A percentile compares a stretch with the other conserved stretches of the same genome.
Conservation (phyloP, 768 basidiomycete genomes). For the button mushroom (Agaricus bisporus) region DNA sequence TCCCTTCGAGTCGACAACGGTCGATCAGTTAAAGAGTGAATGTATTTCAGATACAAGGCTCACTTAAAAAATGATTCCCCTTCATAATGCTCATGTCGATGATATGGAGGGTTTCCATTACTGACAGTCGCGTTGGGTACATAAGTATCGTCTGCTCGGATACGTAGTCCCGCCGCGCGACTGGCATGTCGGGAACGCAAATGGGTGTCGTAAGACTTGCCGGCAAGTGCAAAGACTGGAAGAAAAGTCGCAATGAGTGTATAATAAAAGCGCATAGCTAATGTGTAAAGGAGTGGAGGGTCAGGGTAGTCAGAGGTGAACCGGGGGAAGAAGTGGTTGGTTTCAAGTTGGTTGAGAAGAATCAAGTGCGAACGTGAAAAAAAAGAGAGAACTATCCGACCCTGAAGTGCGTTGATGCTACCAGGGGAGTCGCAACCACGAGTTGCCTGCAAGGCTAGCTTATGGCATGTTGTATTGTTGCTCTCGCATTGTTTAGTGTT, state of each 20-base stretch:
- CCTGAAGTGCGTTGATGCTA: too few relatives aligned
- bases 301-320: too few relatives aligned
- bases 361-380: too few relatives aligned
- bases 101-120: conserved; percentile 15
- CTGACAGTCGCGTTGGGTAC: neutral
- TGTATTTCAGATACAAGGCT: conserved; percentile 4
- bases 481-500: too few relatives aligned
- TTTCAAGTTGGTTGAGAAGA: too few relatives aligned
- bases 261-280: conserved; percentile 2
- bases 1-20: conserved; percentile 26
- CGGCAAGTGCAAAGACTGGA: conserved; percentile 3
- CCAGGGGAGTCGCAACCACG: too few relatives aligned
- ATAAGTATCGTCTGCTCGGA: neutral
- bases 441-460: too few relatives aligned
- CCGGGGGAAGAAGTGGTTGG: too few relatives aligned
- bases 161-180: neutral
- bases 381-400: too few relatives aligned
- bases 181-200: neutral
- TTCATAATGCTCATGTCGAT: conserved; percentile 28
- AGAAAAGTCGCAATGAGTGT: conserved; percentile 7
- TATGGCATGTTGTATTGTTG: too few relatives aligned
- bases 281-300: neutral
- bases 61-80: conserved; percentile 60
- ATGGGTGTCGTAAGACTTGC: neutral
- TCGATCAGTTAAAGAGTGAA: neutral